A percentile compares a stretch with the other conserved stretches of the same genome.
Evolutionary conservation across 352 stramenopile genomes (phyloP).

Genomic region (Phytophthora foliorum): DNA sequence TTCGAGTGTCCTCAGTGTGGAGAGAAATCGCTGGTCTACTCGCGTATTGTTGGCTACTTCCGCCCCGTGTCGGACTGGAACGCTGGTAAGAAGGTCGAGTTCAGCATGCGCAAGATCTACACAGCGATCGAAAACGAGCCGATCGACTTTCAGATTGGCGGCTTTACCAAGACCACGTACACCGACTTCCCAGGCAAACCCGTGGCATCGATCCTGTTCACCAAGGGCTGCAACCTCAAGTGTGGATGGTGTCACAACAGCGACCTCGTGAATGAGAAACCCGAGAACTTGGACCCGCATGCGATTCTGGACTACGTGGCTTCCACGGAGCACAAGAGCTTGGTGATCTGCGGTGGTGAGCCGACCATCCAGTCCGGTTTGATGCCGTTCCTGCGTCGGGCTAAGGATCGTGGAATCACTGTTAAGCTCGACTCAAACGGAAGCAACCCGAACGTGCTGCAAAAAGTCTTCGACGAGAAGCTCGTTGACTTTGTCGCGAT

Average conservation of each 20-base stretch:
- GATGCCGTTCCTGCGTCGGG: slow-evolving; percentile 38
- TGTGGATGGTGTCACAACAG: slow-evolving; percentile 47
- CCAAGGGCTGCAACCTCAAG: slow-evolving; percentile 44
- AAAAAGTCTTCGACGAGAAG: slow-evolving; percentile 38
- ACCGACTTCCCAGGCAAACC: slow-evolving; percentile 36
- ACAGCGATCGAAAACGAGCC: slow-evolving; percentile 37
- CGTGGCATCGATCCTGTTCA: slow-evolving; percentile 41
- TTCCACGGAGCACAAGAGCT: slow-evolving; percentile 36
- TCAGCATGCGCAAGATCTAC: slow-evolving; percentile 48
- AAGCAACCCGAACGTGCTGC: slow-evolving; percentile 42
- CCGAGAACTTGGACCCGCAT: slow-evolving; percentile 34
- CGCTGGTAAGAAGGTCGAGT: slow-evolving; percentile 42
- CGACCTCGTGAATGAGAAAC: slow-evolving; percentile 39
- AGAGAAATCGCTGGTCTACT: slow-evolving; percentile 39
- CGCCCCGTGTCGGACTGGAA: slow-evolving; percentile 43
- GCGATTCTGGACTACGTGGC: slow-evolving; percentile 45
- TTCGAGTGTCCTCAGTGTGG: slow-evolving; percentile 42
- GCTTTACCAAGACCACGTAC: slow-evolving; percentile 43
- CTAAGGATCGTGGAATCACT: slow-evolving; percentile 34
- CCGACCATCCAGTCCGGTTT: slow-evolving; percentile 40
- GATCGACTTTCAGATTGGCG: slow-evolving; percentile 42
- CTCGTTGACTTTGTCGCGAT: slow-evolving; percentile 42
- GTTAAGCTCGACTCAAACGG: slow-evolving; percentile 48
- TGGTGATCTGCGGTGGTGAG: slow-evolving; percentile 42
- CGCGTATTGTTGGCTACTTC: slow-evolving; percentile 45